Conservation (phyloP, 768 basidiomycete species). For the Boletus vermiculosoides region DNA sequence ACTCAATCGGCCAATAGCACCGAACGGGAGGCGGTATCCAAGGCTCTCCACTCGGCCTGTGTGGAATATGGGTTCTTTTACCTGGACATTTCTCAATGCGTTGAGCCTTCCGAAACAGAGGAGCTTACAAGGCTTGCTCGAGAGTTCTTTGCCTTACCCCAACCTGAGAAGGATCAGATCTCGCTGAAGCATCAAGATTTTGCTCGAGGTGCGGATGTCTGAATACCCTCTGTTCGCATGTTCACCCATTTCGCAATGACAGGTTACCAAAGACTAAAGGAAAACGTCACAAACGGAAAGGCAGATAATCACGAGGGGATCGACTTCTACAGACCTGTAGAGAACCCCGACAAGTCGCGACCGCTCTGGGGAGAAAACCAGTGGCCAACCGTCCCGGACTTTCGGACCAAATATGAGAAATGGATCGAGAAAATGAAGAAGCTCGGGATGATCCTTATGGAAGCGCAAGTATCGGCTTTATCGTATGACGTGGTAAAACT, state of each 20-base stretch:
- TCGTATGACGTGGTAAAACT: background rate
- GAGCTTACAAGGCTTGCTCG: slow-evolving; percentile 63
- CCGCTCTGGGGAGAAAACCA: slow-evolving; percentile 85
- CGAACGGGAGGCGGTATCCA: slow-evolving; percentile 45
- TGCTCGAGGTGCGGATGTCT: slow-evolving; percentile 62
- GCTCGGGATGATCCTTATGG: slow-evolving; percentile 80
- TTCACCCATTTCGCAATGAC: background rate
- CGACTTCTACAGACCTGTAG: slow-evolving; percentile 77
- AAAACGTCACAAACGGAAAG: slow-evolving; percentile 85
- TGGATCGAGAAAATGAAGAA: slow-evolving; percentile 88
- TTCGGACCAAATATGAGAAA: slow-evolving; percentile 60
- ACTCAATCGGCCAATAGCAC: slow-evolving; percentile 28
- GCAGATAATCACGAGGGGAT: slow-evolving; percentile 84
- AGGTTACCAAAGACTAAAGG: slow-evolving; percentile 81
- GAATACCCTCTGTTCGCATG: background rate
- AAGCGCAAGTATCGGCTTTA: slow-evolving; percentile 55
- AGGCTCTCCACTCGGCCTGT: slow-evolving; percentile 70
- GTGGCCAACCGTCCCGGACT: slow-evolving; percentile 65
- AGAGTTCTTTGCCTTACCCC: slow-evolving; percentile 69
- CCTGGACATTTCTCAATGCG: slow-evolving; percentile 62
- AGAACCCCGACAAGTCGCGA: slow-evolving; percentile 64
- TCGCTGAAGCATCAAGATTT: slow-evolving; percentile 64
- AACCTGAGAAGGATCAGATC: slow-evolving; percentile 79
- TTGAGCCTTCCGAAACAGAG: slow-evolving; percentile 57
- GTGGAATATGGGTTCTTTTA: slow-evolving; percentile 89